Evolutionary conservation across 495 filamentous ascomycete genomes (phyloP).

Genomic region (Cudoniella acicularis): DNA sequence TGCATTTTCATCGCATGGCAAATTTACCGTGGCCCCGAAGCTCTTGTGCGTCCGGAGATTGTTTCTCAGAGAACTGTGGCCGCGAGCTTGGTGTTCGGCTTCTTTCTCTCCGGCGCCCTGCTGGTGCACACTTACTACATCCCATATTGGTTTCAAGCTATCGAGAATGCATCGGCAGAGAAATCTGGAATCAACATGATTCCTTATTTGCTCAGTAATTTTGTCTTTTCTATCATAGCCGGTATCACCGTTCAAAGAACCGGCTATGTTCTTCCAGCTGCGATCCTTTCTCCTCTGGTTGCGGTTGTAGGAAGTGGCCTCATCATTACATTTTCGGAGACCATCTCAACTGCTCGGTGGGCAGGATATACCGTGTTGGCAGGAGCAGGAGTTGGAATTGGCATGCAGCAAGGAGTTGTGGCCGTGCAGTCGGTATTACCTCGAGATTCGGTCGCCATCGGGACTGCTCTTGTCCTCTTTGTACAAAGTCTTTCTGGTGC

Average conservation of each 20-base stretch:
- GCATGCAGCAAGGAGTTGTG: conserved; percentile 55
- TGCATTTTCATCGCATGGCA: conserved; percentile 57
- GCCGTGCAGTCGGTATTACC: conserved; percentile 65
- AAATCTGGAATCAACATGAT: conserved; percentile 74
- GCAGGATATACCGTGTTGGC: conserved; percentile 56
- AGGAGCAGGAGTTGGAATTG: conserved; percentile 15
- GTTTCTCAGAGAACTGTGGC: conserved; percentile 66
- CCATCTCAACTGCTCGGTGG: conserved; percentile 57
- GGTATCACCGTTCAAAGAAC: conserved; percentile 58
- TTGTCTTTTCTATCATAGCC: conserved; percentile 56
- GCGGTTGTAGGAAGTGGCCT: conserved; percentile 66
- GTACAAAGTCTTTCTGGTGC: conserved; percentile 69
- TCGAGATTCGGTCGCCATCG: conserved; percentile 59
- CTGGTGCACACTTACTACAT: conserved; percentile 69
- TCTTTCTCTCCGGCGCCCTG: conserved; percentile 59
- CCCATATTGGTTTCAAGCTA: conserved; percentile 87
- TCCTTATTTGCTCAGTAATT: conserved; percentile 63
- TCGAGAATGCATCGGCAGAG: conserved; percentile 65
- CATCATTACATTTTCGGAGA: conserved; percentile 56
- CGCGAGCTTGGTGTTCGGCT: conserved; percentile 47
- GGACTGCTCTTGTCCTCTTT: conserved; percentile 65
- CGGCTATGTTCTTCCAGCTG: conserved; percentile 77
- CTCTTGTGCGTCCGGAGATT: conserved; percentile 69
- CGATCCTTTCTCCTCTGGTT: conserved; percentile 58
- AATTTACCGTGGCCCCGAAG: conserved; percentile 57